A percentile compares a stretch with the other conserved stretches of the same genome.
phyloP scores from a whole-genome alignment of 345 rosid genomes.

The Alliaria petiolata region DNA sequence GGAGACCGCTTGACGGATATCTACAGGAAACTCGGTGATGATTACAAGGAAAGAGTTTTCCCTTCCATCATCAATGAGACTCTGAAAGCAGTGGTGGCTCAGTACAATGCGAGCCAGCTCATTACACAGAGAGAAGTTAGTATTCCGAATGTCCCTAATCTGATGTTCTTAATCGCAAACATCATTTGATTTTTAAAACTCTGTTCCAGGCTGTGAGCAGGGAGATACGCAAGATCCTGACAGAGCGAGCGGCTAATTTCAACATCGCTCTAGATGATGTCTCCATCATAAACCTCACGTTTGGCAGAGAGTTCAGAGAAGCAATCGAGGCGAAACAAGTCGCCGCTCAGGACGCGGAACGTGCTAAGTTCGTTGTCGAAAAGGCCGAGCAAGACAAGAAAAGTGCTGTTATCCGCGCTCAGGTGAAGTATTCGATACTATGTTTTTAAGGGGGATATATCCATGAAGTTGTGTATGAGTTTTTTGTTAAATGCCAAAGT shows the following conservation, averaged over 20 bases:
- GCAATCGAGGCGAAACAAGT: slow-evolving; percentile 89
- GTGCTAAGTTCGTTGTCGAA: slow-evolving; percentile 79
- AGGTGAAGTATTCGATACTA: slow-evolving; percentile 44
- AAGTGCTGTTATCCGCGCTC: slow-evolving; percentile 78
- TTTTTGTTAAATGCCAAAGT: neutral
- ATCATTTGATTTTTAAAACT: neutral
- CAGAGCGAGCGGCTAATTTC: slow-evolving; percentile 61
- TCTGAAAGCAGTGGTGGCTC: slow-evolving; percentile 82
- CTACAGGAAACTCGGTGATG: slow-evolving; percentile 68
- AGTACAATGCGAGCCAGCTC: slow-evolving; percentile 91
- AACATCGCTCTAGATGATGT: slow-evolving; percentile 65
- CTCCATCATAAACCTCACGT: slow-evolving; percentile 66
- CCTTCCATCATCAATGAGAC: slow-evolving; percentile 86
- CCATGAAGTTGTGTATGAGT: too few species aligned
- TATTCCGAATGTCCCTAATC: neutral
- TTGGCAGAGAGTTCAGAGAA: slow-evolving; percentile 78
- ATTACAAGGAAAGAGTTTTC: slow-evolving; percentile 63
- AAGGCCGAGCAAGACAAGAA: slow-evolving; percentile 90
- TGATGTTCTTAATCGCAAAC: neutral
- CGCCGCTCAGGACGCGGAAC: slow-evolving; percentile 86
- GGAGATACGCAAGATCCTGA: slow-evolving; percentile 70
- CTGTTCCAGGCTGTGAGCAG: slow-evolving; percentile 34
- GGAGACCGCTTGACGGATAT: slow-evolving; percentile 57
- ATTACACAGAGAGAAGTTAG: slow-evolving; percentile 70
- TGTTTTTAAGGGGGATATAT: too few species aligned